phyloP scores from a whole-genome alignment of 2,329 filamentous ascomycete genomes.

The Neopestalotiopsis rosae region DNA sequence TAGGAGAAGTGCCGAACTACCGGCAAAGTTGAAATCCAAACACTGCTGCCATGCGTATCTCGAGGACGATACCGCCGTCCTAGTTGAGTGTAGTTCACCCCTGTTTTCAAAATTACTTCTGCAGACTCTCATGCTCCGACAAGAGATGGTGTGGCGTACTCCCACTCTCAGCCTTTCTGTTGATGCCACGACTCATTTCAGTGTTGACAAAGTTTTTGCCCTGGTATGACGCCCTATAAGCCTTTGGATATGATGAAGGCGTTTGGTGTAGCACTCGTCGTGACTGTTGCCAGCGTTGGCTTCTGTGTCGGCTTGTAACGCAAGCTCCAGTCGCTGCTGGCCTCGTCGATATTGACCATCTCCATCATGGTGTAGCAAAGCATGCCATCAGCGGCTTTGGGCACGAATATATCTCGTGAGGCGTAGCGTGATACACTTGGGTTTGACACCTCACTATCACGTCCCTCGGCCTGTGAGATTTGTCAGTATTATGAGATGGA shows the following conservation, averaged over 20 bases:
- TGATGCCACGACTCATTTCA: neutral
- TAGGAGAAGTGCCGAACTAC: neutral
- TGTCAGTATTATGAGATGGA: neutral
- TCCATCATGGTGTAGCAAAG: slow-evolving; percentile 56
- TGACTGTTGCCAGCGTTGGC: slow-evolving; percentile 23
- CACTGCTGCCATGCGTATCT: neutral
- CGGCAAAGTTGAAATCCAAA: neutral
- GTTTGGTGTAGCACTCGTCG: slow-evolving; percentile 24
- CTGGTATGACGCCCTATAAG: neutral
- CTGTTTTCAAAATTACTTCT: neutral
- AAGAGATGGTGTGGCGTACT: neutral
- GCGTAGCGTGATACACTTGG: slow-evolving; percentile 32
- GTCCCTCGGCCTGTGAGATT: slow-evolving; percentile 50
- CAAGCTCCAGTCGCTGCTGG: slow-evolving; percentile 45
- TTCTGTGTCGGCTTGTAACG: slow-evolving; percentile 37
- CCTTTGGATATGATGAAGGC: slow-evolving; percentile 10
- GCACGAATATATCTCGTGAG: slow-evolving; percentile 50
- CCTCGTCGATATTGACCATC: slow-evolving; percentile 43
- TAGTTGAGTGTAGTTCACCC: neutral
- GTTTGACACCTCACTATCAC: slow-evolving; percentile 46
- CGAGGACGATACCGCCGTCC: neutral
- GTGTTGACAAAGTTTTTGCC: neutral
- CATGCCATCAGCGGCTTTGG: slow-evolving; percentile 49
- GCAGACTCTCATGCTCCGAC: neutral
- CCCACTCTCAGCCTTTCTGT: neutral